phyloP scores from a whole-genome alignment of 129 eudicot species.

The Helichrysum umbraculigerum region DNA sequence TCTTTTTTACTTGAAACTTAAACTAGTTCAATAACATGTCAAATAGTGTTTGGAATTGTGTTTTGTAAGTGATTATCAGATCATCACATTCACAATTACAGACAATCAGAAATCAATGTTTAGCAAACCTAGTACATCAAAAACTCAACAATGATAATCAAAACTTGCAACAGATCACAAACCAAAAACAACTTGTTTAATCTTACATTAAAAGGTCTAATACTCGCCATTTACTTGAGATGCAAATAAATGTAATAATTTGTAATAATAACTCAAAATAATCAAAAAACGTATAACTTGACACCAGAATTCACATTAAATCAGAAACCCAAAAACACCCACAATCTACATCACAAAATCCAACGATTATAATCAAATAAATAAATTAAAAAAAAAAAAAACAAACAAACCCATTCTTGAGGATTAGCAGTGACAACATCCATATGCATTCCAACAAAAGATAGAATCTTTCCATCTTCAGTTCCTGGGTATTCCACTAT shows the following conservation, averaged over 20 bases:
- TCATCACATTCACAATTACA: not conserved
- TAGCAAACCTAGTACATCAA: too few relatives aligned
- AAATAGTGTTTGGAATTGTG: not conserved
- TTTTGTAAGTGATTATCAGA: not conserved
- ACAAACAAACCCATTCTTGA: constrained; percentile 54
- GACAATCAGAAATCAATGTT: not conserved
- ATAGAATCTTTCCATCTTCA: constrained; percentile 50
- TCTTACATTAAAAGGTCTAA: not conserved
- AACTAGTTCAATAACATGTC: not conserved
- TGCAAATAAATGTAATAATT: not conserved
- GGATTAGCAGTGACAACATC: constrained; percentile 91
- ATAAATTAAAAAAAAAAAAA: not conserved
- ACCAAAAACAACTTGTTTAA: not conserved
- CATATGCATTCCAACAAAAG: constrained; percentile 92
- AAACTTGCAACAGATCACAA: not conserved
- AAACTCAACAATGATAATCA: too few relatives aligned
- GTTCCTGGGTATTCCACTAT: constrained; percentile 83
- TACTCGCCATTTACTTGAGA: not conserved
- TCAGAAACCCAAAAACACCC: not conserved
- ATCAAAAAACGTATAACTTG: not conserved
- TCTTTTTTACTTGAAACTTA: not conserved
- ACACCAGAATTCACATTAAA: not conserved
- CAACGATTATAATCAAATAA: not conserved
- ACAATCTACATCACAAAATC: not conserved
- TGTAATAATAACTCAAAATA: not conserved